Conservation (phyloP, 2,329 filamentous ascomycete genomes). For the Elsinoe australis region DNA sequence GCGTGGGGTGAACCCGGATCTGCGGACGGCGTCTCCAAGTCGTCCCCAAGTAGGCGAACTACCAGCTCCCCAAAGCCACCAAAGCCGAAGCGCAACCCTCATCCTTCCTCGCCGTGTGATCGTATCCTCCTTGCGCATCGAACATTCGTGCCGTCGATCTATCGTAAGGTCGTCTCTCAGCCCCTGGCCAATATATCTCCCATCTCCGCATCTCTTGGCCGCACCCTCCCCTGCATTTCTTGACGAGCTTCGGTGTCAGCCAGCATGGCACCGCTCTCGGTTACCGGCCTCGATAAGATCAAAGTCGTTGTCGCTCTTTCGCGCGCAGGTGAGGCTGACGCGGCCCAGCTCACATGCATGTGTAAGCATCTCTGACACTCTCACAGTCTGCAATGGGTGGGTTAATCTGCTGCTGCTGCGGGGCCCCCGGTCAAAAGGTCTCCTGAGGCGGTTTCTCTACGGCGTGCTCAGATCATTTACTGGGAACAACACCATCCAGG, state of each 20-base stretch:
- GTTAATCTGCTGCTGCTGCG: conserved; percentile 8
- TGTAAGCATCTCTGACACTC: not conserved
- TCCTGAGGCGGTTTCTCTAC: conserved; percentile 11
- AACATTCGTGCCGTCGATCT: conserved; percentile 9
- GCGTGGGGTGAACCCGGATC: conserved; percentile 12
- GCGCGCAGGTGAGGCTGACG: conserved; percentile 15
- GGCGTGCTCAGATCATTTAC: conserved; percentile 5
- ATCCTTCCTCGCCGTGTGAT: conserved; percentile 10
- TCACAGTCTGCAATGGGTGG: conserved; percentile 15
- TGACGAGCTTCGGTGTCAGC: too few species aligned
- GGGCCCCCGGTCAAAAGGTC: conserved; percentile 9
- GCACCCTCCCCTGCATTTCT: not conserved
- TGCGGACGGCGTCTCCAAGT: conserved; percentile 1
- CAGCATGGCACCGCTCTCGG: conserved; percentile 11
- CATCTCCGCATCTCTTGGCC: conserved; percentile 12
- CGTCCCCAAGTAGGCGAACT: not conserved
- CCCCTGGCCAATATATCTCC: not conserved
- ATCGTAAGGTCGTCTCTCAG: not conserved
- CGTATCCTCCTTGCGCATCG: conserved; percentile 8
- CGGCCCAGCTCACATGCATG: conserved; percentile 7
- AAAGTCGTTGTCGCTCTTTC: conserved; percentile 5
- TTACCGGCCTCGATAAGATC: conserved; percentile 16
- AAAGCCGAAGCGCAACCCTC: not conserved
- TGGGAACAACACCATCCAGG: conserved; percentile 25
- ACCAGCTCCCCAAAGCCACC: conserved; percentile 8